Percentiles rank a stretch among this genome's conserved stretches.
Conservation (phyloP, 495 filamentous ascomycete species). For the Neurospora sp. region DNA sequence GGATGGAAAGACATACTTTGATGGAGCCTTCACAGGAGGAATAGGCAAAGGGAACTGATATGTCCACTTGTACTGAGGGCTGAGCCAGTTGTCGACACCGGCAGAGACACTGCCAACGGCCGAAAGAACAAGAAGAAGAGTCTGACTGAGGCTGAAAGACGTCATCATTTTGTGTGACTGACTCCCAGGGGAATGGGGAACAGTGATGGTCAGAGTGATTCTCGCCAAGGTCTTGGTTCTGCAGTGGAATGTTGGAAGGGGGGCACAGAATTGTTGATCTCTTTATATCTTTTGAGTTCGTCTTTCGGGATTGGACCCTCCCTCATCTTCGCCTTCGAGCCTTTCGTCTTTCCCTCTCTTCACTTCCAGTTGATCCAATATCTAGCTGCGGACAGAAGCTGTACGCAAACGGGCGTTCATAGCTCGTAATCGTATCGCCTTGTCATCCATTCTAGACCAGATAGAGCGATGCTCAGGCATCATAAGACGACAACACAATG, state of each 20-base stretch:
- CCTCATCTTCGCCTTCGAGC: not conserved
- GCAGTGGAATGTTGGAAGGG: not conserved
- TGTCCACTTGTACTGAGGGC: slow-evolving; percentile 30
- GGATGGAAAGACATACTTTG: slow-evolving; percentile 17
- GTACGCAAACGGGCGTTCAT: not conserved
- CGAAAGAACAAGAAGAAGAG: not conserved
- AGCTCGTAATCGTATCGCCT: not conserved
- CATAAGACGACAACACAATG: not conserved
- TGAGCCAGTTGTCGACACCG: slow-evolving; percentile 11
- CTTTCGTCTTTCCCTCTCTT: not conserved
- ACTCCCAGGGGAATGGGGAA: not conserved
- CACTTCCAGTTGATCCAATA: not conserved
- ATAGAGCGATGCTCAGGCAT: not conserved
- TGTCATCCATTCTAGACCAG: not conserved
- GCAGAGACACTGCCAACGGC: not conserved
- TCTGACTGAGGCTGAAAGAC: not conserved
- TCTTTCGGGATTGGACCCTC: too few species aligned
- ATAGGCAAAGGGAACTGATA: slow-evolving; percentile 40
- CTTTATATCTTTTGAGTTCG: not conserved
- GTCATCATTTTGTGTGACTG: not conserved
- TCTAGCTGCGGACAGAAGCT: not conserved
- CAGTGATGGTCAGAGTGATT: not conserved
- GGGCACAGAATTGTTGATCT: not conserved
- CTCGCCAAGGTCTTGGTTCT: not conserved
- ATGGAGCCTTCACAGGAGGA: slow-evolving; percentile 34